phyloP scores from a whole-genome alignment of 805 yeast species.

The Candida railenensis region DNA sequence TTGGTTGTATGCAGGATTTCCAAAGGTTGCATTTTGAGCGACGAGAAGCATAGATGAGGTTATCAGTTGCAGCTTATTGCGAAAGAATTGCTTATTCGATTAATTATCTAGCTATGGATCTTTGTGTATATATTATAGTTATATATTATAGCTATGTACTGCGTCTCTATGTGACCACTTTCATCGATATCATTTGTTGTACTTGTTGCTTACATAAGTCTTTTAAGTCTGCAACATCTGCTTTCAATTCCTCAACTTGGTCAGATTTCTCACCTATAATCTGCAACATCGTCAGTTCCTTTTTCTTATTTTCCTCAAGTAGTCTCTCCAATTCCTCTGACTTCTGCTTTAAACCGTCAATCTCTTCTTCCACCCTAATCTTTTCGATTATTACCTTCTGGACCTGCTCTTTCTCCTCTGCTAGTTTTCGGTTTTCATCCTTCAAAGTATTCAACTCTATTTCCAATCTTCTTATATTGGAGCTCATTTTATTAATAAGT shows the following conservation, averaged over 20 bases:
- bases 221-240: slow-evolving; percentile 87
- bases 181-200: slow-evolving; percentile 76
- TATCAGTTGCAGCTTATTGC: too few species aligned
- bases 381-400: slow-evolving; percentile 63
- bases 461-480: slow-evolving; percentile 77
- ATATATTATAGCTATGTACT: too few species aligned
- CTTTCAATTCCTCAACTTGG: slow-evolving; percentile 75
- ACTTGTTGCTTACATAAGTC: slow-evolving; percentile 81
- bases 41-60: too few species aligned
- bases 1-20: background rate
- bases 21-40: too few species aligned
- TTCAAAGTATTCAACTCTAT: slow-evolving; percentile 65
- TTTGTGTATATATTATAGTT: too few species aligned
- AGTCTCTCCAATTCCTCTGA: slow-evolving; percentile 26
- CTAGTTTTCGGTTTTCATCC: slow-evolving; percentile 58
- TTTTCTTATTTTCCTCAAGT: slow-evolving; percentile 31
- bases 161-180: slow-evolving; percentile 20
- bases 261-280: slow-evolving; percentile 87
- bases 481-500: slow-evolving; percentile 69
- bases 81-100: too few species aligned
- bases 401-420: slow-evolving; percentile 59
- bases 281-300: slow-evolving; percentile 61
- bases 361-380: slow-evolving; percentile 22
- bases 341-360: slow-evolving; percentile 24
- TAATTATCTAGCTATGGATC: too few species aligned